Percentiles rank a stretch among this genome's conserved stretches.
These are phyloP conservation scores for Pyrenophora graminea DNA, from an alignment of 2,329 filamentous ascomycete species.

Conservation along the genomic window DNA sequence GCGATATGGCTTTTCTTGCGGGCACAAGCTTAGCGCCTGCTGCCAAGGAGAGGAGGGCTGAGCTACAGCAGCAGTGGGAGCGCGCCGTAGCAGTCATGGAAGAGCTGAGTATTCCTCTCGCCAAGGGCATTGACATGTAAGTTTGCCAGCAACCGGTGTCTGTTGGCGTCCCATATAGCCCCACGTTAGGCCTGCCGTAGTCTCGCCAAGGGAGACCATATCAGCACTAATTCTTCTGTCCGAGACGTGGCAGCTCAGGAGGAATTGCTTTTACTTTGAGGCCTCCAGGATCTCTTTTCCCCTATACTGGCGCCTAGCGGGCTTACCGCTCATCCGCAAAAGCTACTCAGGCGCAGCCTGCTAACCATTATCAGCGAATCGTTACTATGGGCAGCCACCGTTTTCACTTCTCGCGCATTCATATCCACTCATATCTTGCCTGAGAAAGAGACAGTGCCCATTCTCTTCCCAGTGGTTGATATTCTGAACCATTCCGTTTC, in stretches of 20 bases:
- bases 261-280: background rate
- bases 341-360: constrained; percentile 1
- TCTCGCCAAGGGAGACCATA: background rate
- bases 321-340: constrained; percentile 3
- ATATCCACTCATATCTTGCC: constrained; percentile 48
- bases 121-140: constrained; percentile 31
- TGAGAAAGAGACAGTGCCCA: constrained; percentile 34
- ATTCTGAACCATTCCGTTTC: constrained; percentile 54
- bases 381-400: constrained; percentile 57
- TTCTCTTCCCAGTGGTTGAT: constrained; percentile 57
- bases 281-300: background rate
- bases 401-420: constrained; percentile 58
- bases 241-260: no score
- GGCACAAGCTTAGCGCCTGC: constrained; percentile 43
- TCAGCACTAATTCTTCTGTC: constrained; percentile 1
- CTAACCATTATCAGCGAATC: constrained; percentile 48
- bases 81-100: constrained; percentile 27
- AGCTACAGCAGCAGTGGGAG: constrained; percentile 32
- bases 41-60: constrained; percentile 24
- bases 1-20: constrained; percentile 41
- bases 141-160: constrained; percentile 11
- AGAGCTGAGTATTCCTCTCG: constrained; percentile 19
- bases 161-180: background rate
- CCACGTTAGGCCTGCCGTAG: background rate
- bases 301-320: background rate